Evolutionary conservation across 495 filamentous ascomycete species (phyloP).

Genomic region (Penicillium cosmopolitanum): DNA sequence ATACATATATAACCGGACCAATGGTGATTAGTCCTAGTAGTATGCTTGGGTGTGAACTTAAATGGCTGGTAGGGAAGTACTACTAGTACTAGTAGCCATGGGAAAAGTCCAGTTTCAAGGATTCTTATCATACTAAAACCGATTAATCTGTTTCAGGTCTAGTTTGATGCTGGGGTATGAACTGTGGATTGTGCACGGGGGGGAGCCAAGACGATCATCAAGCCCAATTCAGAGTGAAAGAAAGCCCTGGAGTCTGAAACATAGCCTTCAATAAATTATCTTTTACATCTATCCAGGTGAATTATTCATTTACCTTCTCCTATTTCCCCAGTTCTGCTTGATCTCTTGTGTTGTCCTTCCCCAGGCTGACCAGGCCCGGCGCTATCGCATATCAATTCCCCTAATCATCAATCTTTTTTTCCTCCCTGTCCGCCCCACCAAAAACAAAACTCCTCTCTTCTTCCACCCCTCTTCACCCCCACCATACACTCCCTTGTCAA

Average conservation of each 20-base stretch:
- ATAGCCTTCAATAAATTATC: background rate
- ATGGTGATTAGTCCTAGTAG: too few species aligned
- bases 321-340: too few species aligned
- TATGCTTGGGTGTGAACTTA: too few species aligned
- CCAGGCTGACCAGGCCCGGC: background rate
- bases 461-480: slow-evolving; percentile 32
- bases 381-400: slow-evolving; percentile 31
- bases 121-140: background rate
- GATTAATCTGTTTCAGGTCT: background rate
- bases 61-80: background rate
- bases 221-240: background rate
- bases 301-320: too few species aligned
- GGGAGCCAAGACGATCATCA: background rate
- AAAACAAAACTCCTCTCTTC: slow-evolving; percentile 38
- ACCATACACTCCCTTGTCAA: slow-evolving; percentile 30
- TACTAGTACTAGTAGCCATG: background rate
- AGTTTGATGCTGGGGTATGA: slow-evolving; percentile 1
- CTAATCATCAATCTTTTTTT: slow-evolving; percentile 39
- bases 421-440: slow-evolving; percentile 36
- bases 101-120: background rate
- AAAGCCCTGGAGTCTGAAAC: background rate
- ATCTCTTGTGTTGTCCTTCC: too few species aligned
- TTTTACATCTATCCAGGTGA: background rate
- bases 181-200: slow-evolving; percentile 3
- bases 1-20: too few species aligned